Evolutionary conservation across 2,329 filamentous ascomycete genomes (phyloP), one percentile per base, ranked within the genome.

Genomic region (Apiospora malaysiana): DNA sequence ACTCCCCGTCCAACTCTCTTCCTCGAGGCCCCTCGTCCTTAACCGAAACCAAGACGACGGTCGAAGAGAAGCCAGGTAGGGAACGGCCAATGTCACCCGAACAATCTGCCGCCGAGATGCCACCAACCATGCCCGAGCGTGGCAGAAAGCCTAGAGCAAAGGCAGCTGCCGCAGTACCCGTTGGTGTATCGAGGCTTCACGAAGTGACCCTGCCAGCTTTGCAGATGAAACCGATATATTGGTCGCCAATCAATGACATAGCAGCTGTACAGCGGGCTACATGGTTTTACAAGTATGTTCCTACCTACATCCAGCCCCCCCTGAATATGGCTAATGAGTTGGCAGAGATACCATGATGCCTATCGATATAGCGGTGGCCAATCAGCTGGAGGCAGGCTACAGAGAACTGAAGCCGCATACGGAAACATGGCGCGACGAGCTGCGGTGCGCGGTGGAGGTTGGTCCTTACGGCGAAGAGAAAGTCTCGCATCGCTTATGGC

Each of bases 171-270:
- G 90, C 92, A 71, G 91, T 98, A 2, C 90, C 94, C 4, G 95
- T 98, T 1, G 96, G 96, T 0, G 86, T 96, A 7, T 97, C 95
- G n/a, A 89, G 94, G 74, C 85, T 99, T 71, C 95, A 99, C 79
- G 89, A 95, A 77, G 95, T 98, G 1, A 91, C 93, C 71, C 86
- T 98, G 75, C 94, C 95, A 27, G 88, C 88, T 69, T 83, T 97
- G 45, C 87, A 93, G 77, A 97, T 99, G 94, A 94, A 95, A 80
- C 96, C 96, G 0, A 98, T 98, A 72, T 99, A 99, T 79, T 99
- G 96, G 96, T 95, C 92, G 23, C 95, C 96, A 9, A 88, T 98
- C 43, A 94, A 97, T 76, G 96, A 98, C 77, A 89, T 97, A 43
- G 92, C 94, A 8, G 86, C 91, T 46, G 94, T 98, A 1, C 87